Evolutionary conservation across 192 early-diverging fungal genomes (phyloP), one percentile per base, ranked within the genome.

Genomic region (Entomortierella beljakovae): DNA sequence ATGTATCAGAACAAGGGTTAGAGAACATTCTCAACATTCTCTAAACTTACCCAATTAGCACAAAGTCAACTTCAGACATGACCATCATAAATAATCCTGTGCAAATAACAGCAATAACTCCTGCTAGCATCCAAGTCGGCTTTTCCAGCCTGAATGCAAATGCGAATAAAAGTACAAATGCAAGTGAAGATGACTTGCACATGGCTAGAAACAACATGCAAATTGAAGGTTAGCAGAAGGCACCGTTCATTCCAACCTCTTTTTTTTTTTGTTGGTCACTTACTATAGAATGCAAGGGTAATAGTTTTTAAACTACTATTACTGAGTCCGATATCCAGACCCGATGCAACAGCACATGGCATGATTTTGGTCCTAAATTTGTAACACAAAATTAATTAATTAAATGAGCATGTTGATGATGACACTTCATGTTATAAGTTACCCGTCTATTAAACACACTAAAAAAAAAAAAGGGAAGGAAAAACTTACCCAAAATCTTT

Each of bases 211-310:
- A n/a, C n/a, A n/a, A n/a, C n/a, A n/a, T 56, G 11, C 33, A 28
- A 61, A 0, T 25, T 22, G 43, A 34, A 23, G 51, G 33, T 37
- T 3, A 43, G 50, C 51, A 68, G 46, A 60, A n/a, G n/a, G n/a
- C n/a, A n/a, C n/a, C n/a, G n/a, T n/a, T n/a, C n/a, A n/a, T n/a
- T n/a, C n/a, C n/a, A n/a, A 20, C 18, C 13, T 26, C 7, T n/a
- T 57, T 9, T 31, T 15, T 43, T 28, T 26, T 5, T 28, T 53
- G 51, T 28, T 20, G 43, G 16, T 3, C 20, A 29, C 68, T 51
- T 68, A 82, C 91, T 98, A 84, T 96, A 96, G 71, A 98, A 97
- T 1, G 95, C 90, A 37, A 98, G 88, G 10, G 97, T 92, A 32
- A 98, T 95, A 40, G 89, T 89, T 81, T 92, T 92, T 61, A 98